phyloP scores from a whole-genome alignment of 345 rosid genomes.

The Diplotaxis tenuifolia region DNA sequence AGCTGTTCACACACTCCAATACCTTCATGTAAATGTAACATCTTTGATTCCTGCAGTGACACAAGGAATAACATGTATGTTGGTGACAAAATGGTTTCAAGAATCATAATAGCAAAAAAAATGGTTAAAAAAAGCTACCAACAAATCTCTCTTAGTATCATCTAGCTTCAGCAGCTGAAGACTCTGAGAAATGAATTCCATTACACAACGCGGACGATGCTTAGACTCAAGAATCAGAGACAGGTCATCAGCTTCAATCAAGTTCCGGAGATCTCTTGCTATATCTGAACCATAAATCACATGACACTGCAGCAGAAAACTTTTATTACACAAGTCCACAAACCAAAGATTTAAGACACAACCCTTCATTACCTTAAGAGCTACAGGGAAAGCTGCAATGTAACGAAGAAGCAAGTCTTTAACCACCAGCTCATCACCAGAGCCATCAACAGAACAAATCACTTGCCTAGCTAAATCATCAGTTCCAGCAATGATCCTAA shows the following conservation, averaged over 20 bases:
- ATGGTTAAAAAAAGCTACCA: slow-evolving; percentile 48
- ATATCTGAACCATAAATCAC: slow-evolving; percentile 70
- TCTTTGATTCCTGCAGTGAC: slow-evolving; percentile 58
- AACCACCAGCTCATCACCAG: slow-evolving; percentile 44
- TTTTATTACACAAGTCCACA: slow-evolving; percentile 17
- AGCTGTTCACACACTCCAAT: slow-evolving; percentile 81
- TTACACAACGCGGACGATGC: slow-evolving; percentile 81
- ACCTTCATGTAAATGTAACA: slow-evolving; percentile 78
- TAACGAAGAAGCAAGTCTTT: slow-evolving; percentile 61
- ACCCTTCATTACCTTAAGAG: slow-evolving; percentile 61
- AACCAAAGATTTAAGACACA: not conserved
- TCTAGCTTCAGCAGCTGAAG: slow-evolving; percentile 58
- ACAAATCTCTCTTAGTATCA: slow-evolving; percentile 52
- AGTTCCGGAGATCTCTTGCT: slow-evolving; percentile 52
- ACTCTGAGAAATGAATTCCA: slow-evolving; percentile 78
- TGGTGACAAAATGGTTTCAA: not conserved
- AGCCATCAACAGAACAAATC: slow-evolving; percentile 47
- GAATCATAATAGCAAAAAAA: slow-evolving; percentile 5
- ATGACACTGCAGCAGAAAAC: slow-evolving; percentile 61
- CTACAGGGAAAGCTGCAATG: slow-evolving; percentile 79
- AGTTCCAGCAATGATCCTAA: slow-evolving; percentile 62
- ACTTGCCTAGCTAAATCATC: slow-evolving; percentile 73
- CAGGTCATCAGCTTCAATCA: slow-evolving; percentile 80
- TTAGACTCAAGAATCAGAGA: slow-evolving; percentile 62
- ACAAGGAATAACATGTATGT: not conserved